These are phyloP conservation scores for Ogataea chonburiensis DNA, from an alignment of 805 yeast genomes.

Conservation along the genomic window DNA sequence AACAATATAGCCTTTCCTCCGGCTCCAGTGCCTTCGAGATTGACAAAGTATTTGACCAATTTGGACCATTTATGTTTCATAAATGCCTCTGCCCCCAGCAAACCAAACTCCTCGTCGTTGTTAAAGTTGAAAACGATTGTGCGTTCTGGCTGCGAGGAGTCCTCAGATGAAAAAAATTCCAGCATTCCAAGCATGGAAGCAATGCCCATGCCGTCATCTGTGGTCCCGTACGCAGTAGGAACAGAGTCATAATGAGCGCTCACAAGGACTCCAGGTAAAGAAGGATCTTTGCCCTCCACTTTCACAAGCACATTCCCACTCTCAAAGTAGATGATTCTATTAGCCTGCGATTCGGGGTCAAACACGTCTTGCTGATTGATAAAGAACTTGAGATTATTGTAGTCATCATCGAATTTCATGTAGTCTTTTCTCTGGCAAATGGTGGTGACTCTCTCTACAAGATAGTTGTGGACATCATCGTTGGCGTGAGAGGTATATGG, in stretches of 20 bases:
- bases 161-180: slow-evolving; percentile 40
- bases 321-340: slow-evolving; percentile 70
- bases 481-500: slow-evolving; percentile 79
- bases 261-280: slow-evolving; percentile 64
- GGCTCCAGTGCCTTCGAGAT: slow-evolving; percentile 90
- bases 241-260: slow-evolving; percentile 91
- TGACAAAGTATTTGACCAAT: slow-evolving; percentile 62
- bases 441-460: slow-evolving; percentile 43
- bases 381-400: slow-evolving; percentile 37
- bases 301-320: slow-evolving; percentile 78
- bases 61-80: slow-evolving; percentile 70
- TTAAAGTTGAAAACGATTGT: slow-evolving; percentile 82
- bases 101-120: slow-evolving; percentile 86
- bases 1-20: slow-evolving; percentile 83
- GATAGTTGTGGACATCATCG: slow-evolving; percentile 70
- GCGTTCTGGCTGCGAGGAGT: slow-evolving; percentile 55
- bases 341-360: slow-evolving; percentile 39
- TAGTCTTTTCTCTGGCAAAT: slow-evolving; percentile 33
- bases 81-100: slow-evolving; percentile 77
- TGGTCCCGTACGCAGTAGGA: slow-evolving; percentile 82
- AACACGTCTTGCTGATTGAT: slow-evolving; percentile 52
- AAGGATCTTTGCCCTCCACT: slow-evolving; percentile 59
- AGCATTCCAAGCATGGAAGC: slow-evolving; percentile 76
- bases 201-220: slow-evolving; percentile 90
- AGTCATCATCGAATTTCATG: slow-evolving; percentile 41